Conservation (phyloP, 768 basidiomycete species). For the Grammothele lineata region DNA sequence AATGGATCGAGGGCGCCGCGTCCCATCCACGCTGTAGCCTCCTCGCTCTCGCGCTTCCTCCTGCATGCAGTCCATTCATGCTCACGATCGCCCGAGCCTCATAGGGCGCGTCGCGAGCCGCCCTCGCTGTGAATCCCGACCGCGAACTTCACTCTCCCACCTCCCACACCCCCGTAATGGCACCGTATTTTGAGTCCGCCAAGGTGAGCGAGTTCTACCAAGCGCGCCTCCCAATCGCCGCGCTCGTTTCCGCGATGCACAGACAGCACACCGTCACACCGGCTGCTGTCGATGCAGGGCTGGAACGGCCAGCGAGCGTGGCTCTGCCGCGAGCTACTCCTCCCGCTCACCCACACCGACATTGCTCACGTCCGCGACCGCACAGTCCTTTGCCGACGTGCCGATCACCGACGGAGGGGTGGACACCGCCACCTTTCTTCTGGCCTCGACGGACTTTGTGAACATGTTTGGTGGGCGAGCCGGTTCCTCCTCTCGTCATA, state of each 20-base stretch:
- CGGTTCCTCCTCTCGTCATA: slow-evolving; percentile 7
- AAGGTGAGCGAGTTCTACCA: slow-evolving; percentile 48
- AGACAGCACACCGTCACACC: slow-evolving; percentile 4
- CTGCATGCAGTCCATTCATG: neutral
- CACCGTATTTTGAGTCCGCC: slow-evolving; percentile 66
- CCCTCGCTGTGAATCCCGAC: neutral
- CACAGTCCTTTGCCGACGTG: slow-evolving; percentile 84
- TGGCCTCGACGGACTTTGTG: slow-evolving; percentile 84
- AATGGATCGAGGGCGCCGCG: neutral
- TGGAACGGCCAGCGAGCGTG: too few relatives aligned
- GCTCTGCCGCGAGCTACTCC: slow-evolving; percentile 9
- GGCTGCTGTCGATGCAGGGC: slow-evolving; percentile 6
- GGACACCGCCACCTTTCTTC: slow-evolving; percentile 74
- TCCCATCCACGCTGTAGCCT: neutral
- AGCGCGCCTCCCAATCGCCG: slow-evolving; percentile 18
- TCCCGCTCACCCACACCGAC: slow-evolving; percentile 1
- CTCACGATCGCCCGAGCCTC: too few relatives aligned
- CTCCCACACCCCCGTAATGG: slow-evolving; percentile 27
- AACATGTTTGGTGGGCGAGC: slow-evolving; percentile 57
- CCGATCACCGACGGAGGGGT: slow-evolving; percentile 72
- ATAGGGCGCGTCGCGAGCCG: neutral
- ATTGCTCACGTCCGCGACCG: neutral
- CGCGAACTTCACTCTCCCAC: neutral
- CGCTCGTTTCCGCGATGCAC: neutral
- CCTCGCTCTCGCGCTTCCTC: neutral